A percentile compares a stretch with the other conserved stretches of the same genome.
These are phyloP conservation scores for Aspergillus latus DNA, from an alignment of 2,329 filamentous ascomycete genomes.

Conservation along the genomic window DNA sequence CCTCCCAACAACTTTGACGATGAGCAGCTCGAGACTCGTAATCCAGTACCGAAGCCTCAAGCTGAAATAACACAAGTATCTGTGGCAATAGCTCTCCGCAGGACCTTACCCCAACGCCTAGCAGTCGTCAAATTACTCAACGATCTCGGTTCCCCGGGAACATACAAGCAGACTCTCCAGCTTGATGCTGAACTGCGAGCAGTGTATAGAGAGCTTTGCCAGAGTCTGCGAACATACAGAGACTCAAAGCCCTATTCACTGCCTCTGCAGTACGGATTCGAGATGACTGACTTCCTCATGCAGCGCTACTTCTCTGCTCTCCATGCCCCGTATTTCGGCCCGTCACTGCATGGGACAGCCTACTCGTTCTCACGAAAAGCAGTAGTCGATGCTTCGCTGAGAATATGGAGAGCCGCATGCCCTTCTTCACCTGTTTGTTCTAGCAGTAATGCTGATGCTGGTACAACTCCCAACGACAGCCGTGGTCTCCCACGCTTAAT, in stretches of 20 bases:
- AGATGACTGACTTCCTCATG: conserved; percentile 29
- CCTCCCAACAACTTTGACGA: conserved; percentile 44
- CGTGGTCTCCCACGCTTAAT: conserved; percentile 43
- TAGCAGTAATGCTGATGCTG: conserved; percentile 2
- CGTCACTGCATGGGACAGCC: conserved; percentile 21
- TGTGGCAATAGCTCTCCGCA: conserved; percentile 37
- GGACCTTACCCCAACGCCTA: conserved; percentile 39
- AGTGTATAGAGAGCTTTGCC: conserved; percentile 45
- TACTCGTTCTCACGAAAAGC: conserved; percentile 53
- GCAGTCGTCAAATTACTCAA: conserved; percentile 34
- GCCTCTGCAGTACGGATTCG: conserved; percentile 19
- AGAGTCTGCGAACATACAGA: conserved; percentile 23
- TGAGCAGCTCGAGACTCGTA: conserved; percentile 33
- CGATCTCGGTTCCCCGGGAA: conserved; percentile 18
- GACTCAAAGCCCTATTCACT: not conserved
- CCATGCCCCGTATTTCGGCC: conserved; percentile 31
- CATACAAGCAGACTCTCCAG: conserved; percentile 27
- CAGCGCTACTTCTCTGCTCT: conserved; percentile 31
- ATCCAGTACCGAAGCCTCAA: conserved; percentile 29
- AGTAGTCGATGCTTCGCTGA: conserved; percentile 50
- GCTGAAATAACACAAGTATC: conserved; percentile 36
- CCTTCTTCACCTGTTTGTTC: conserved; percentile 25
- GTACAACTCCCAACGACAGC: conserved; percentile 24
- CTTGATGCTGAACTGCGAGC: conserved; percentile 46
- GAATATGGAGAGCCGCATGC: conserved; percentile 46